Conservation (phyloP, 805 yeast species). For the Cyberlindnera nakhonratchasimensis region DNA sequence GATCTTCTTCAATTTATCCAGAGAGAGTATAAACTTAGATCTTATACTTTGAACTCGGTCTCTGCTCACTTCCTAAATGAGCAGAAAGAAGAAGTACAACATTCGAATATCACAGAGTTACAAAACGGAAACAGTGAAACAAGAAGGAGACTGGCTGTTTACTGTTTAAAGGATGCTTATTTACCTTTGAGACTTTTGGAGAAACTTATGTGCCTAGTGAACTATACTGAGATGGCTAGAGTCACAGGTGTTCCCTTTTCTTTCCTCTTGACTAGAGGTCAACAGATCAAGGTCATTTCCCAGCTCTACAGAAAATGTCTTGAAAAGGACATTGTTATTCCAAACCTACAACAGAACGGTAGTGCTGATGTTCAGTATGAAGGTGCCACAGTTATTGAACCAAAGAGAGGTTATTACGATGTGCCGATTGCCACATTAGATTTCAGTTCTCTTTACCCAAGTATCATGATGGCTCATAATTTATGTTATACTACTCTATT, state of each 20-base stretch:
- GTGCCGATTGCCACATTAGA: constrained; percentile 97
- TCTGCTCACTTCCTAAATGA: constrained; percentile 91
- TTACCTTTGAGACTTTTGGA: constrained; percentile 84
- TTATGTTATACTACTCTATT: constrained; percentile 90
- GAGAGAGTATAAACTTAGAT: constrained; percentile 90
- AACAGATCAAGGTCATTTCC: constrained; percentile 95
- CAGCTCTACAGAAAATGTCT: constrained; percentile 92
- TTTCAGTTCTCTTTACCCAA: constrained; percentile 95
- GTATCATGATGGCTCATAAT: constrained; percentile 99
- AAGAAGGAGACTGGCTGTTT: constrained; percentile 91
- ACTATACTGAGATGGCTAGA: constrained; percentile 98
- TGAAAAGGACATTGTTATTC: constrained; percentile 81
- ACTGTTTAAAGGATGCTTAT: constrained; percentile 95
- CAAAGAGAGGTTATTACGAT: constrained; percentile 91
- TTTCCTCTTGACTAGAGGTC: constrained; percentile 85
- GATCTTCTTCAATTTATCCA: constrained; percentile 91
- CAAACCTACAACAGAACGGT: constrained; percentile 78
- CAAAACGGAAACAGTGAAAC: constrained; percentile 93
- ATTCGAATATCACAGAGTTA: constrained; percentile 89
- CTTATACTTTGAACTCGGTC: constrained; percentile 92
- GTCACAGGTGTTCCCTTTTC: constrained; percentile 99
- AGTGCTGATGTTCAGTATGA: constrained; percentile 88
- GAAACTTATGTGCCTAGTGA: constrained; percentile 92
- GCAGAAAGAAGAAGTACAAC: constrained; percentile 97
- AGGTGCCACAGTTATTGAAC: constrained; percentile 99